These are phyloP conservation scores for Scopulariopsis brevicaulis DNA, from an alignment of 2,329 filamentous ascomycete genomes.

Conservation along the genomic window DNA sequence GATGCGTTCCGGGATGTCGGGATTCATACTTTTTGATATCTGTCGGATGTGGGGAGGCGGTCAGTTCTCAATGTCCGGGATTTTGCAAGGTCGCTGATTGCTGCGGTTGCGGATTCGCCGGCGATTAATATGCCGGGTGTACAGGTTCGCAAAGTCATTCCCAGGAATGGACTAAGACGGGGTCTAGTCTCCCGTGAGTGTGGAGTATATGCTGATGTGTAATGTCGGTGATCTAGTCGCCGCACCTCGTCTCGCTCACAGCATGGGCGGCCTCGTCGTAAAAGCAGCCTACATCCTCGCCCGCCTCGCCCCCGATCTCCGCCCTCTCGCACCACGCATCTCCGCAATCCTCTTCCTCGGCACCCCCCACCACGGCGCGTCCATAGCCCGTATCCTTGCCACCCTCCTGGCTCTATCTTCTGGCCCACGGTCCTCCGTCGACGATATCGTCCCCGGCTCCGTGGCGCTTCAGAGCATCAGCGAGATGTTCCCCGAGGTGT, in stretches of 20 bases:
- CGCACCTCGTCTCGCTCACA: constrained; percentile 16
- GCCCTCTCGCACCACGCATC: constrained; percentile 8
- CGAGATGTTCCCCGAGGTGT: constrained; percentile 19
- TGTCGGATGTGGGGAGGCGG: constrained; percentile 9
- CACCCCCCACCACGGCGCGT: constrained; percentile 21
- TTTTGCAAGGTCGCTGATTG: constrained; percentile 18
- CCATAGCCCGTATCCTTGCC: constrained; percentile 11
- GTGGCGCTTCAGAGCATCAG: constrained; percentile 16
- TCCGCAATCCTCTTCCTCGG: constrained; percentile 22
- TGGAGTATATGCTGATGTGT: no score
- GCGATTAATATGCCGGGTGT: background rate
- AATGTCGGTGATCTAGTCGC: background rate
- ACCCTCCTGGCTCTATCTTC: background rate
- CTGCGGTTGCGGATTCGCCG: constrained; percentile 16
- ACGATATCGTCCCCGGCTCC: constrained; percentile 17
- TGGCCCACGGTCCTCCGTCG: constrained; percentile 14
- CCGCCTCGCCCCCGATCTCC: constrained; percentile 8
- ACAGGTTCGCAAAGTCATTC: background rate
- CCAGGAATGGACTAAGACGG: no score
- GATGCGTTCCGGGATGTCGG: constrained; percentile 16
- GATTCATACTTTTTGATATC: constrained; percentile 19
- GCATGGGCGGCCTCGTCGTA: constrained; percentile 24
- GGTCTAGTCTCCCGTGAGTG: no score
- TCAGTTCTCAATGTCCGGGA: constrained; percentile 18
- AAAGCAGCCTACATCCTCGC: constrained; percentile 22